A percentile compares a stretch with the other conserved stretches of the same genome.
Conservation (phyloP, 1,139 yeast genomes). For the Yamadazyma siamensis region DNA sequence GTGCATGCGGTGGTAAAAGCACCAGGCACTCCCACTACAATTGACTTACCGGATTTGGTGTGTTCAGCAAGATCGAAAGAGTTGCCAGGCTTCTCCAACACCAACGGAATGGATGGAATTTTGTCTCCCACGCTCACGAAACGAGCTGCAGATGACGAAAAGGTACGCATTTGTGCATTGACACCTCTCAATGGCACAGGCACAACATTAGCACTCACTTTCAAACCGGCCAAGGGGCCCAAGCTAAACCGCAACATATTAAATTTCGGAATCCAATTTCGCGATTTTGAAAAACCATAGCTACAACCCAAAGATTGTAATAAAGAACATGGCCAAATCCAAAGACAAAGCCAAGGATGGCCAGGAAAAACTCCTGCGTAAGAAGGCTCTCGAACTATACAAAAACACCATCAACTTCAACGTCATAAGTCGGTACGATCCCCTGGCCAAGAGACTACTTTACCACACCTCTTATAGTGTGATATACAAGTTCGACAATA, state of each 20-base stretch:
- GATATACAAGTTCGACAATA: constrained; percentile 66
- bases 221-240: no score
- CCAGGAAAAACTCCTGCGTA: constrained; percentile 12
- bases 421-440: constrained; percentile 83
- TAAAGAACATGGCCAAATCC: constrained; percentile 10
- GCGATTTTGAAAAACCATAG: no score
- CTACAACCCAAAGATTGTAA: no score
- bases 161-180: no score
- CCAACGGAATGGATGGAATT: constrained; percentile 56
- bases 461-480: constrained; percentile 79
- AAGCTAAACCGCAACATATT: not conserved
- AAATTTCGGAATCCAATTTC: no score
- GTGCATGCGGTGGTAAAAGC: constrained; percentile 90
- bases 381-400: constrained; percentile 51
- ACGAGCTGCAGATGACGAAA: constrained; percentile 26
- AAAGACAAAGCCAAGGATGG: constrained; percentile 5
- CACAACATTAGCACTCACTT: no score
- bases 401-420: constrained; percentile 72
- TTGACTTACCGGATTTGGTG: constrained; percentile 48
- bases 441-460: constrained; percentile 68
- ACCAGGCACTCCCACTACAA: constrained; percentile 84
- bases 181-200: no score
- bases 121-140: constrained; percentile 41
- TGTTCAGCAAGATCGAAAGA: constrained; percentile 57
- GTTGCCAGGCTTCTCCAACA: constrained; percentile 69